phyloP scores from a whole-genome alignment of 768 basidiomycete genomes.

The Podaxis rugospora region DNA sequence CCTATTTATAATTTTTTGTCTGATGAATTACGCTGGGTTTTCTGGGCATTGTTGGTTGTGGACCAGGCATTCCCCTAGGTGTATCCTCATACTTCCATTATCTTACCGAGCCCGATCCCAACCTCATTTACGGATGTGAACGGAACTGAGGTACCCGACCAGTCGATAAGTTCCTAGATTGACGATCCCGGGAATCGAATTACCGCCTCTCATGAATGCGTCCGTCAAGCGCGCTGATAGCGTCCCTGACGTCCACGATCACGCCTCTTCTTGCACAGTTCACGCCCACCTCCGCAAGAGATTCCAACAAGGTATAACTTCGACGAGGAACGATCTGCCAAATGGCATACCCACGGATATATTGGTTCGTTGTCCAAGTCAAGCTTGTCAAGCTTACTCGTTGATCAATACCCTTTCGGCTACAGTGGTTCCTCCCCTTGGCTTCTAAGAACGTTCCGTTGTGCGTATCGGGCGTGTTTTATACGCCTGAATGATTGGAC shows the following conservation, averaged over 20 bases:
- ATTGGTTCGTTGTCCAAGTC: neutral
- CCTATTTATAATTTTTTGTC: neutral
- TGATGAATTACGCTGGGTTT: neutral
- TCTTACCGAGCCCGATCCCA: neutral
- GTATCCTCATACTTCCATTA: too few relatives aligned
- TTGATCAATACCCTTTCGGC: neutral
- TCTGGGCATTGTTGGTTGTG: too few relatives aligned
- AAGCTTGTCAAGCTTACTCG: neutral
- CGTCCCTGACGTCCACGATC: neutral
- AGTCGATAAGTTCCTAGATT: neutral
- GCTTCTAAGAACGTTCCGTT: neutral
- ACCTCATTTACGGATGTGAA: neutral
- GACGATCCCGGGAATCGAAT: neutral
- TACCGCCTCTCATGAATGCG: neutral
- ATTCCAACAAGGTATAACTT: neutral
- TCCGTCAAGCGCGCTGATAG: neutral
- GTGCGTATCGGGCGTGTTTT: neutral
- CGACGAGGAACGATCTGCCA: slow-evolving; percentile 6
- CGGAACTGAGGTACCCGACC: neutral
- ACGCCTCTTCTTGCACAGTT: neutral
- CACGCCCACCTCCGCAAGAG: neutral
- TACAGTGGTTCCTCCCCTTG: neutral
- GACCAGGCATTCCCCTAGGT: too few relatives aligned
- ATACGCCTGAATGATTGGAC: neutral
- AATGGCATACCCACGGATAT: neutral